Conservation (phyloP, 176 grass and related monocot species). For the Triticum monococcum region DNA sequence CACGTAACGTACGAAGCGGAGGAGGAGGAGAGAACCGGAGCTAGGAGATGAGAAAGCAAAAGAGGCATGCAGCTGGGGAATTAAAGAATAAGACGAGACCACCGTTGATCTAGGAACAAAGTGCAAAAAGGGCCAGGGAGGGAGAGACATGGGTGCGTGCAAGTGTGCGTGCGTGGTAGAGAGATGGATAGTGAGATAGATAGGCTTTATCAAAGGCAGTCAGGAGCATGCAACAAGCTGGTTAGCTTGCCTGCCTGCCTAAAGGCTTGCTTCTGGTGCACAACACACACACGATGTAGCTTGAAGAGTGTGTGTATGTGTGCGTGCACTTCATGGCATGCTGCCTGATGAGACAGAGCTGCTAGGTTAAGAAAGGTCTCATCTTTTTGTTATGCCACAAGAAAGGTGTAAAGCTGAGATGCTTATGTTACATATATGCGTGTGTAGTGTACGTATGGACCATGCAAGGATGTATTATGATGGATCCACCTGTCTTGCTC, state of each 20-base stretch:
- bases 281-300: neutral
- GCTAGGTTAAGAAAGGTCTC: slow-evolving; percentile 34
- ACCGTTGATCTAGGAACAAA: slow-evolving; percentile 55
- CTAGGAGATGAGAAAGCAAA: slow-evolving; percentile 39
- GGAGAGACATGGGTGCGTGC: slow-evolving; percentile 49
- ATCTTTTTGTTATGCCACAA: slow-evolving; percentile 55
- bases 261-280: slow-evolving; percentile 31
- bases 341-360: slow-evolving; percentile 10
- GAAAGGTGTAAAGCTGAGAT: slow-evolving; percentile 26
- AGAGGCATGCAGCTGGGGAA: slow-evolving; percentile 19
- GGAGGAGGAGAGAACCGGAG: neutral
- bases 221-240: slow-evolving; percentile 30
- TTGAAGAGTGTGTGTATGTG: neutral
- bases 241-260: slow-evolving; percentile 24
- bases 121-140: slow-evolving; percentile 29
- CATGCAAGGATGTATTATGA: slow-evolving; percentile 14
- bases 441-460: neutral
- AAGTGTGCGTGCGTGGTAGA: slow-evolving; percentile 27
- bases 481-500: slow-evolving; percentile 7
- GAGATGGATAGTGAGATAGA: slow-evolving; percentile 6
- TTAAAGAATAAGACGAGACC: slow-evolving; percentile 57
- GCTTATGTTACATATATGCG: slow-evolving; percentile 6
- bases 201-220: slow-evolving; percentile 59
- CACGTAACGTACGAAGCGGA: neutral
- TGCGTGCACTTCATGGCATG: neutral